These are phyloP conservation scores for Drechslerella coelobrocha DNA, from an alignment of 2,329 filamentous ascomycete species.

Conservation along the genomic window DNA sequence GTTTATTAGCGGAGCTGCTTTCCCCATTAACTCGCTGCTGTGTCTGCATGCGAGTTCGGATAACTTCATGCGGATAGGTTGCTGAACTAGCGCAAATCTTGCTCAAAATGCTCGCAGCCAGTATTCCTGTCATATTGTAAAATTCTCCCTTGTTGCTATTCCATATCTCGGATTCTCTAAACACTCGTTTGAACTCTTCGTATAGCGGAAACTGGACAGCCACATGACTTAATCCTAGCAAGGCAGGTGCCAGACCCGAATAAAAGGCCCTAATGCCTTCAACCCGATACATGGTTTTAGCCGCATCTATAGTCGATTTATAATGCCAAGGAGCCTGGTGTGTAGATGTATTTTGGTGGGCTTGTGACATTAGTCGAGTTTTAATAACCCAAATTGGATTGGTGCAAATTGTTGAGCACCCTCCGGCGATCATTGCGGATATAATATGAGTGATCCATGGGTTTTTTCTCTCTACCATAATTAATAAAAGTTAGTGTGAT, in stretches of 20 bases:
- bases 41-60: constrained; percentile 90
- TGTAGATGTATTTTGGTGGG: constrained; percentile 65
- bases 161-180: constrained; percentile 86
- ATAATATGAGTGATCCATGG: constrained; percentile 54
- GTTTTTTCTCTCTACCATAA: constrained; percentile 46
- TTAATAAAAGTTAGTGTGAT: constrained; percentile 8
- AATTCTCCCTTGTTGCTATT: constrained; percentile 59
- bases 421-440: constrained; percentile 87
- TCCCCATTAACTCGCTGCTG: constrained; percentile 70
- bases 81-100: constrained; percentile 93
- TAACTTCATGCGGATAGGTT: constrained; percentile 96
- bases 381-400: constrained; percentile 99
- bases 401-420: constrained; percentile 89
- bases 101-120: constrained; percentile 87
- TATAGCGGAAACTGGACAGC: constrained; percentile 97
- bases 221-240: constrained; percentile 91
- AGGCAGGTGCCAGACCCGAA: constrained; percentile 87
- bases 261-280: constrained; percentile 93
- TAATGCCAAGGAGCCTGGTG: constrained; percentile 79
- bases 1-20: constrained; percentile 53
- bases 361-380: constrained; percentile 95
- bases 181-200: constrained; percentile 86
- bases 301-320: constrained; percentile 84
- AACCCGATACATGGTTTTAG: constrained; percentile 90
- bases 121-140: constrained; percentile 79